Percentiles rank a stretch among this genome's conserved stretches.
Conservation (phyloP, 768 basidiomycete genomes). For the Leccinum uliginosum region DNA sequence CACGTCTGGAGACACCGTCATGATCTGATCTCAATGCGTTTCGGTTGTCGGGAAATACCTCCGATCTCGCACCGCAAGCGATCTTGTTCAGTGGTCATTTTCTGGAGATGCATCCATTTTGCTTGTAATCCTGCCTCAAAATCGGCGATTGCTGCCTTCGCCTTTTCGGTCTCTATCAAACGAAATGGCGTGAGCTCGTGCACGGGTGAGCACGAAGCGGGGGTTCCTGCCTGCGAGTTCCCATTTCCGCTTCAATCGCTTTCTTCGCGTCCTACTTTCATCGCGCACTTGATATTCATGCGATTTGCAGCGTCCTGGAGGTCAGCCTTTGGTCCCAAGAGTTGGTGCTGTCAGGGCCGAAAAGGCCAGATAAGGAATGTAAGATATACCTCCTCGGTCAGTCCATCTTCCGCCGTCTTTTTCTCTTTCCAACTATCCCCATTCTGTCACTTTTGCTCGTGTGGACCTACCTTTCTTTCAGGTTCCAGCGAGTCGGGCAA, state of each 20-base stretch:
- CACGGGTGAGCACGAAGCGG: background rate
- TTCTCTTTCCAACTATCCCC: too few relatives aligned
- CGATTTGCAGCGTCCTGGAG: too few relatives aligned
- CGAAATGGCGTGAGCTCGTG: background rate
- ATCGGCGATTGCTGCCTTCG: slow-evolving; percentile 58
- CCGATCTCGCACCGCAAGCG: slow-evolving; percentile 62
- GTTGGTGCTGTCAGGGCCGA: too few relatives aligned
- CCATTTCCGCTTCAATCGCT: slow-evolving; percentile 49
- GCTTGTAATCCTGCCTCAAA: slow-evolving; percentile 69
- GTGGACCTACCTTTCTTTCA: too few relatives aligned
- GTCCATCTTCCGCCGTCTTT: too few relatives aligned
- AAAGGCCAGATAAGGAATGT: too few relatives aligned
- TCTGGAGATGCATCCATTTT: slow-evolving; percentile 58
- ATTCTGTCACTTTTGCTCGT: too few relatives aligned
- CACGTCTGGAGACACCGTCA: slow-evolving; percentile 63
- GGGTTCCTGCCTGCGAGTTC: slow-evolving; percentile 45
- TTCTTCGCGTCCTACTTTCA: slow-evolving; percentile 56
- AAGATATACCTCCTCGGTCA: too few relatives aligned
- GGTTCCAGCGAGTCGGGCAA: too few relatives aligned
- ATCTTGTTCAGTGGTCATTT: slow-evolving; percentile 58
- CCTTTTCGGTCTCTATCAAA: slow-evolving; percentile 64
- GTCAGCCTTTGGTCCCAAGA: too few relatives aligned
- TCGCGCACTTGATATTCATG: too few relatives aligned
- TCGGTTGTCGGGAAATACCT: slow-evolving; percentile 56
- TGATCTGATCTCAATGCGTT: too few relatives aligned